These are phyloP conservation scores for Ceratorhiza oryzae-sativae DNA, from an alignment of 1,284 basidiomycete genomes.

Conservation along the genomic window DNA sequence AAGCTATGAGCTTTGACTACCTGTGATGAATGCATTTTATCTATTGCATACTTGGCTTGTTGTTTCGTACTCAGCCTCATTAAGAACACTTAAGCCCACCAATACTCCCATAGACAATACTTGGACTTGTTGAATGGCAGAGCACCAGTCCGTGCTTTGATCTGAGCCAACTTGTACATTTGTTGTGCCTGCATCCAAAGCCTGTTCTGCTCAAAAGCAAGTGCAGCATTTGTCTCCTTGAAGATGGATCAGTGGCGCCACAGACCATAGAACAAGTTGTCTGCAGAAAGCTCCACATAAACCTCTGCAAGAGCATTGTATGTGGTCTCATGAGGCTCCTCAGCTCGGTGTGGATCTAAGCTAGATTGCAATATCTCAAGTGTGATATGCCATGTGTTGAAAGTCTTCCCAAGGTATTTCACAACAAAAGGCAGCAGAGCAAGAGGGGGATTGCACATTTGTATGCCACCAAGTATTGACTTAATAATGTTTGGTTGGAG, in stretches of 20 bases:
- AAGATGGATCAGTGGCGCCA: conserved; percentile 92
- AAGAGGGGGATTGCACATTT: conserved; percentile 86
- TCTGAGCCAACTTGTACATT: conserved; percentile 92
- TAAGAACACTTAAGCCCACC: too few relatives aligned
- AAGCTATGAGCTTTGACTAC: too few relatives aligned
- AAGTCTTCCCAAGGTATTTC: conserved; percentile 97
- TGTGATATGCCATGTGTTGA: conserved; percentile 92
- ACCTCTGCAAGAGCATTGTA: conserved; percentile 93
- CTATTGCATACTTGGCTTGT: too few relatives aligned
- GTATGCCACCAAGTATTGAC: conserved; percentile 84
- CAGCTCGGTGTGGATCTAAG: conserved; percentile 75
- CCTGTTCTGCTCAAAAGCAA: conserved; percentile 96
- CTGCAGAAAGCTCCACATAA: conserved; percentile 94
- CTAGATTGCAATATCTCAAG: conserved; percentile 89
- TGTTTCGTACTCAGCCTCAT: too few relatives aligned
- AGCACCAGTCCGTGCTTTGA: conserved; percentile 79
- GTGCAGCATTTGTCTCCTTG: conserved; percentile 88
- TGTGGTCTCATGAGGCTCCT: conserved; percentile 87
- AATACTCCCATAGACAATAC: conserved; percentile 98
- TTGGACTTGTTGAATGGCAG: conserved; percentile 95
- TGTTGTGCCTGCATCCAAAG: conserved; percentile 95
- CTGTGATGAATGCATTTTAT: too few relatives aligned
- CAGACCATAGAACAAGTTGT: conserved; percentile 97
- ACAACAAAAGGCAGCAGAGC: conserved; percentile 93
- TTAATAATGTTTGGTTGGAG: conserved; percentile 95